These are phyloP conservation scores for Aquilaria agallochum DNA, from an alignment of 441 rosid genomes.

Conservation along the genomic window DNA sequence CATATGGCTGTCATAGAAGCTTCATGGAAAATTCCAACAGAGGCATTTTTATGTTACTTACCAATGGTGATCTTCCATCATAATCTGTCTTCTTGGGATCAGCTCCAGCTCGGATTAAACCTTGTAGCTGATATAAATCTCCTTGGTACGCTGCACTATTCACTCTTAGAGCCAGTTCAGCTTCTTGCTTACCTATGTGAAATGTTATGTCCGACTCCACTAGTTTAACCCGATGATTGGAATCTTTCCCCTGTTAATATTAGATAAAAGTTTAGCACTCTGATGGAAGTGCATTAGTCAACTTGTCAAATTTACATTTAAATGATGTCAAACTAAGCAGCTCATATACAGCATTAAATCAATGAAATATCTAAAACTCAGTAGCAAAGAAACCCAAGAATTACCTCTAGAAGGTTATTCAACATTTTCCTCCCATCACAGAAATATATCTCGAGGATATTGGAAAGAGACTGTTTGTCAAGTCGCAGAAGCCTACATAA, in stretches of 20 bases:
- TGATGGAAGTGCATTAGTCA: background rate
- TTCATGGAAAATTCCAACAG: background rate
- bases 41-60: conserved; percentile 23
- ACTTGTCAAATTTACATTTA: conserved; percentile 2
- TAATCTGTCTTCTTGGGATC: conserved; percentile 87
- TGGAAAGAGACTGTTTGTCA: conserved; percentile 82
- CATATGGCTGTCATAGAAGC: background rate
- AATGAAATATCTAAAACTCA: background rate
- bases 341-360: background rate
- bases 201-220: conserved; percentile 75
- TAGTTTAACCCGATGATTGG: conserved; percentile 59
- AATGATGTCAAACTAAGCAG: background rate
- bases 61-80: conserved; percentile 91
- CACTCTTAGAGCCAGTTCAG: conserved; percentile 86
- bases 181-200: conserved; percentile 94
- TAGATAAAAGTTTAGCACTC: conserved; percentile 10
- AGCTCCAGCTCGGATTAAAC: conserved; percentile 82
- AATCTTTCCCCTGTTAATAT: conserved; percentile 63
- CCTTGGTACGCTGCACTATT: conserved; percentile 87
- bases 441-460: conserved; percentile 87
- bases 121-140: conserved; percentile 70
- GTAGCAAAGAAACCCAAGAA: background rate
- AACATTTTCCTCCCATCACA: conserved; percentile 78
- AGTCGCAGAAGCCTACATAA: conserved; percentile 74
- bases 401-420: conserved; percentile 84